Base-by-base conservation (phyloP, 176 grass and related monocot genomes). In the Oryza officinalis region DNA sequence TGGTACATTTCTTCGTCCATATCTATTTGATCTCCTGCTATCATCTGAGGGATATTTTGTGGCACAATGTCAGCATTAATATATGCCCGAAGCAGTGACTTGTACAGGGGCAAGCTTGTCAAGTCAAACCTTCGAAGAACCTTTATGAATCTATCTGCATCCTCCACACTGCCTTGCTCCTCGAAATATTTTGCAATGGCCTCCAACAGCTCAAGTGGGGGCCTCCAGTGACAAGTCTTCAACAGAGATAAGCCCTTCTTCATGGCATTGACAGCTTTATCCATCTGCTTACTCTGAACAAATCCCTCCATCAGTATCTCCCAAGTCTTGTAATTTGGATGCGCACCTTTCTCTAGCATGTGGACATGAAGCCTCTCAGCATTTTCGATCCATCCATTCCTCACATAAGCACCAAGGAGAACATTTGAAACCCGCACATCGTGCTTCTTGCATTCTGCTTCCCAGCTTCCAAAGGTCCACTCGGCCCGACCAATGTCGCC, bases 321-420 rank as follows among this genome's bases (percentile, higher is more conserved):
- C 89, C 90, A 97, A 8, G 94, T 97, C 38, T 97, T 97, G 76
- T 90, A 97, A 88, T 97, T 97, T 82, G 94, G 92, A 13, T 14
- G 17, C 0, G 77, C 94, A 9, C 92, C 94, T 90, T 88, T 94
- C 83, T 94, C 52, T 26, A 94, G 85, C 74, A 86, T 90, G 83
- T 94, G 81, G 27, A 88, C 44, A 71, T 94, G 92, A 57, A 97
- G 85, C 82, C 75, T 85, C 80, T 94, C 94, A n/a, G 87, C 94
- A 83, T 87, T 97, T 44, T 92, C 87, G 70, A 94, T 97, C 88
- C 88, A 97, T 25, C 92, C 90, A 64, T 90, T 97, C 88, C 92
- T 94, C 83, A 92, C 83, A 83, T 94, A 94, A 89, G 85, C 82
- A 80, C 94, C 94, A 26, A 97, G 85, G 82, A 97, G 94, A 82